Conservation (phyloP, 495 filamentous ascomycete species). For the Parmelia sp. region DNA sequence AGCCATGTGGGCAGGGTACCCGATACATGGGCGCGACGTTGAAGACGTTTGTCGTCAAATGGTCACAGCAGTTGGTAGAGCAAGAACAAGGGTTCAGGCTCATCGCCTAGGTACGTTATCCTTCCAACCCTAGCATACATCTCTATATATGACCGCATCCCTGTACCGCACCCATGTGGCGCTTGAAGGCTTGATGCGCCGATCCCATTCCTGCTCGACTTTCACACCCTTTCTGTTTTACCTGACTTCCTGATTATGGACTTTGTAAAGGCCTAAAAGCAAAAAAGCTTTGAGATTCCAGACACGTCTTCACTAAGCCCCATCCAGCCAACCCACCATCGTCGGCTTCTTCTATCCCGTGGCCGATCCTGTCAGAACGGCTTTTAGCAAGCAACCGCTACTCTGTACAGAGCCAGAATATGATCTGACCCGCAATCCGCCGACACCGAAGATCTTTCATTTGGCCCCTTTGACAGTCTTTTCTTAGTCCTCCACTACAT, state of each 20-base stretch:
- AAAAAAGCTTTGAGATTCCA: not conserved
- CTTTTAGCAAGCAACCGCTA: not conserved
- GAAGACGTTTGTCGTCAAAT: not conserved
- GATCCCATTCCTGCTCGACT: not conserved
- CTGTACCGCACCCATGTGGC: not conserved
- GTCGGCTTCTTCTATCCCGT: not conserved
- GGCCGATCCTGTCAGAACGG: slow-evolving; percentile 2
- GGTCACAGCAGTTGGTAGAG: too few species aligned
- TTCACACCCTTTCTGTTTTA: not conserved
- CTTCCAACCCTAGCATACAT: not conserved
- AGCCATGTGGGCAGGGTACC: not conserved
- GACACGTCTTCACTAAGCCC: not conserved
- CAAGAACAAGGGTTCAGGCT: too few species aligned
- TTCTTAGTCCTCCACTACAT: not conserved
- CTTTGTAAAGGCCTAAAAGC: not conserved
- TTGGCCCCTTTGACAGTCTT: not conserved
- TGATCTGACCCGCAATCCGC: not conserved
- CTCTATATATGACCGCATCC: not conserved
- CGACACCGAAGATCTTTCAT: not conserved
- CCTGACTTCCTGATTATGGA: not conserved
- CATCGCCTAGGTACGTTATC: not conserved
- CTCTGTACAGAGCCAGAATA: not conserved
- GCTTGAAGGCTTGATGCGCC: not conserved
- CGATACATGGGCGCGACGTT: not conserved
- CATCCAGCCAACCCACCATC: not conserved